Evolutionary conservation across 1,284 basidiomycete species (phyloP).

Genomic region (Malassezia equina): DNA sequence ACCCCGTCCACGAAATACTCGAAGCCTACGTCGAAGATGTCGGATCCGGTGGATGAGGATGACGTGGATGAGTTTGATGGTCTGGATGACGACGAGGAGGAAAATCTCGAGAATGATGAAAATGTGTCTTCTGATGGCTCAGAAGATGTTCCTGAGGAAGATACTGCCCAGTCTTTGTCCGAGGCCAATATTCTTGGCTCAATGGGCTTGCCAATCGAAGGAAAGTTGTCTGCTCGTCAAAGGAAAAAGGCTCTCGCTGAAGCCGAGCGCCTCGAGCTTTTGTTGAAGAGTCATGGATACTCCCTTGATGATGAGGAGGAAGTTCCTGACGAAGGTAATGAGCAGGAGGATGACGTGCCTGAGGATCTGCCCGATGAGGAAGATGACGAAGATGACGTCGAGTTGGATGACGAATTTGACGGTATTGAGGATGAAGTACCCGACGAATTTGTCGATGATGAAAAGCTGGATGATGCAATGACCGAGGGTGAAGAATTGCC

Average conservation of each 20-base stretch:
- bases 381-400: constrained; percentile 19
- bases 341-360: constrained; percentile 23
- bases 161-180: neutral
- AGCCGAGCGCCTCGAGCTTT: constrained; percentile 42
- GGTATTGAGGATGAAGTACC: constrained; percentile 17
- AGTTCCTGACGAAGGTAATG: constrained; percentile 13
- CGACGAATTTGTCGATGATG: constrained; percentile 27
- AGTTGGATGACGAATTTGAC: constrained; percentile 11
- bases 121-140: constrained; percentile 18
- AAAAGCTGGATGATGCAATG: constrained; percentile 48
- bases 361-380: constrained; percentile 21
- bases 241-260: constrained; percentile 44
- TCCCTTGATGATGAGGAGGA: constrained; percentile 32
- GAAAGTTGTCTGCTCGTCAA: constrained; percentile 34
- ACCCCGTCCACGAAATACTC: too few species aligned
- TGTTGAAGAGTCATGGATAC: constrained; percentile 42
- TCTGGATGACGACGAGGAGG: constrained; percentile 20
- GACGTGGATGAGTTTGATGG: constrained; percentile 44
- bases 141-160: neutral
- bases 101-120: constrained; percentile 22
- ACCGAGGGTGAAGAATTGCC: constrained; percentile 7
- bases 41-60: constrained; percentile 20
- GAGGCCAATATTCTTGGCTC: constrained; percentile 15
- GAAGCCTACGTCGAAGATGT: too few species aligned
- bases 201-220: constrained; percentile 31